Evolutionary conservation across 1,284 basidiomycete genomes (phyloP).

Genomic region (Microbotryum saponariae): DNA sequence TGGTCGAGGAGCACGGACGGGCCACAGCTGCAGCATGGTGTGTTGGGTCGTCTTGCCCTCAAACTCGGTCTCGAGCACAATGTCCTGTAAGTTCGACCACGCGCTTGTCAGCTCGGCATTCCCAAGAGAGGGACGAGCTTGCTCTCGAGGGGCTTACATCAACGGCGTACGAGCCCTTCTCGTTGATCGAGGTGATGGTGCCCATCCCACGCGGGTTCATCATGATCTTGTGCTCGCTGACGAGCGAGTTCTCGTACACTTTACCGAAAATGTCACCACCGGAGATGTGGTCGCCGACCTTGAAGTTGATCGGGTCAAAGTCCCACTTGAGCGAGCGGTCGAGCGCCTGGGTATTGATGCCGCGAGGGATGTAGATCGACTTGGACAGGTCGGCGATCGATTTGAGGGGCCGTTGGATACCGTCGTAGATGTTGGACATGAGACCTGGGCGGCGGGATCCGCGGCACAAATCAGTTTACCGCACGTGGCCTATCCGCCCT

Average conservation of each 20-base stretch:
- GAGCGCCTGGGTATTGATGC: constrained; percentile 94
- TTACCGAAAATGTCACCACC: constrained; percentile 94
- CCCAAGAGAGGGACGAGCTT: not conserved
- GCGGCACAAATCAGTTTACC: not conserved
- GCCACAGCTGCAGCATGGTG: constrained; percentile 97
- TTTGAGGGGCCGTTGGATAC: constrained; percentile 85
- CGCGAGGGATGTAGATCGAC: constrained; percentile 96
- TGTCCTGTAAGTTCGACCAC: constrained; percentile 54
- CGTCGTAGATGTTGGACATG: constrained; percentile 94
- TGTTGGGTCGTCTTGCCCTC: constrained; percentile 90
- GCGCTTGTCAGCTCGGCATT: not conserved
- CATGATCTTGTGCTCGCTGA: constrained; percentile 97
- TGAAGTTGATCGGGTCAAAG: constrained; percentile 78
- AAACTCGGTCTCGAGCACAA: constrained; percentile 95
- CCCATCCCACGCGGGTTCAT: constrained; percentile 86
- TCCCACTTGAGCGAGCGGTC: constrained; percentile 89
- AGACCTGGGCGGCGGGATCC: constrained; percentile 52
- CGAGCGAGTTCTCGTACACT: constrained; percentile 94
- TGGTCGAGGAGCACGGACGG: constrained; percentile 93
- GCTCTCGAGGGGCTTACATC: constrained; percentile 49
- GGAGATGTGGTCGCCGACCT: constrained; percentile 90
- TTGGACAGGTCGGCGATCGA: constrained; percentile 92
- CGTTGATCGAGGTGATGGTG: constrained; percentile 86
- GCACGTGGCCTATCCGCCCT: not conserved
- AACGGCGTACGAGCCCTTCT: constrained; percentile 88